Evolutionary conservation across 2,329 filamentous ascomycete genomes (phyloP), one percentile per base, ranked within the genome.

Genomic region (Cladophialophora immunda): DNA sequence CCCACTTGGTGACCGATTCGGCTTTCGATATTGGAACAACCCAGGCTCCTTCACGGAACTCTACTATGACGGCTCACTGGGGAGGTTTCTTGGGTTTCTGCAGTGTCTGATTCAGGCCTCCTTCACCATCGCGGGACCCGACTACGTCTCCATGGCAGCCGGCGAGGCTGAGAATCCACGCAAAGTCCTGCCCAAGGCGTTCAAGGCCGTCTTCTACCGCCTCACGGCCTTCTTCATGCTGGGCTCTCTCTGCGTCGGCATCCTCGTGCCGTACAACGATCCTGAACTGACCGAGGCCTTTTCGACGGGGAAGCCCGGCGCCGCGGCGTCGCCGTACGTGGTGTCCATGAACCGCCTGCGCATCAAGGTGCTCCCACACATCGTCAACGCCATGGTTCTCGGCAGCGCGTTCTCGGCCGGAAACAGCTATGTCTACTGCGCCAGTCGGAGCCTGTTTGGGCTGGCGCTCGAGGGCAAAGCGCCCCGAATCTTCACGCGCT

Each of bases 141-240:
- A 91, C 72, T 90, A 90, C 77, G 87, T 91, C 68, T 79, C 81
- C 5, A 85, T 85, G 84, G 82, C 85, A 4, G 90, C 90, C 2
- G 90, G 89, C 19, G 91, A 93, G 76, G 86, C 90, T 0, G 86
- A 90, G 72, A 90, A 92, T 71, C 90, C 91, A 0, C 87, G 90
- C 17, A 80, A 79, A 19, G 86, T 90, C 22, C 87, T 95, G 77
- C 91, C 91, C 0, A 87, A 86, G 47, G 92, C 92, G 1, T 93
- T 88, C 78, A 92, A 92, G 67, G 88, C 90, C 57, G 91, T 94
- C 1, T 93, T 94, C 77, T 93, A 92, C 77, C 89, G 92, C 34
- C 81, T 94, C 34, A 90, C 90, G 0, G 81, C 86, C 1, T 94
- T 94, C 77, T 94, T 93, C 79, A 85, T 92, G 45, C 84, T 93